A percentile compares a stretch with the other conserved stretches of the same genome.
These are phyloP conservation scores for Bondarzewia mesenterica DNA, from an alignment of 1,284 basidiomycete species.

Conservation along the genomic window DNA sequence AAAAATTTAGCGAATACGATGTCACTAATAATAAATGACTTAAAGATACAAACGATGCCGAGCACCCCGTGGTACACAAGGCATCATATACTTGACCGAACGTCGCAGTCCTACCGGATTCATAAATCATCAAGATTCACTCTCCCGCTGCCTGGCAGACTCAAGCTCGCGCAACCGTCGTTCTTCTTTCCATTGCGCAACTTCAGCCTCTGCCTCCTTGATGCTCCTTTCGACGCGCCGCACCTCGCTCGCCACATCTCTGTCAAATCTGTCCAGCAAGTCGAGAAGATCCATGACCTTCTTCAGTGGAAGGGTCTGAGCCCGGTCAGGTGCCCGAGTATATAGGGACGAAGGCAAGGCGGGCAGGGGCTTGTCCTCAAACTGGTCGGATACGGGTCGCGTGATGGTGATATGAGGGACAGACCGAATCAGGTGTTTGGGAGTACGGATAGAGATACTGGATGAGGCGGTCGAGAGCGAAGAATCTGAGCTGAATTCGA, in stretches of 20 bases:
- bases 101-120: no score
- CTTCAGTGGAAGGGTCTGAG: slow-evolving; percentile 17
- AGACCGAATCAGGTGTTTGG: slow-evolving; percentile 2
- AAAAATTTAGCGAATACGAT: no score
- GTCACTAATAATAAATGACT: no score
- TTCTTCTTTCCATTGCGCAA: slow-evolving; percentile 23
- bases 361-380: not conserved
- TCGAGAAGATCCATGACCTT: slow-evolving; percentile 26
- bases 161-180: slow-evolving; percentile 15
- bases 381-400: slow-evolving; percentile 4
- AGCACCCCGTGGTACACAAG: no score
- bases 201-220: slow-evolving; percentile 24
- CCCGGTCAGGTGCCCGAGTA: slow-evolving; percentile 5
- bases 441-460: slow-evolving; percentile 1
- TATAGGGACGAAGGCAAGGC: slow-evolving; percentile 10
- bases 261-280: slow-evolving; percentile 29
- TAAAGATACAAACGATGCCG: no score
- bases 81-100: no score
- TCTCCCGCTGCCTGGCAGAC: slow-evolving; percentile 1
- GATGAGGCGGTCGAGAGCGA: slow-evolving; percentile 1
- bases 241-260: slow-evolving; percentile 29
- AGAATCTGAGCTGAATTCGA: not conserved
- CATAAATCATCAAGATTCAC: no score
- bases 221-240: slow-evolving; percentile 30
- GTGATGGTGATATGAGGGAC: slow-evolving; percentile 13